Percentiles rank a stretch among this genome's conserved stretches.
Conservation (phyloP, 169 alveolate genomes). For the Plasmodium cynomolgi region DNA sequence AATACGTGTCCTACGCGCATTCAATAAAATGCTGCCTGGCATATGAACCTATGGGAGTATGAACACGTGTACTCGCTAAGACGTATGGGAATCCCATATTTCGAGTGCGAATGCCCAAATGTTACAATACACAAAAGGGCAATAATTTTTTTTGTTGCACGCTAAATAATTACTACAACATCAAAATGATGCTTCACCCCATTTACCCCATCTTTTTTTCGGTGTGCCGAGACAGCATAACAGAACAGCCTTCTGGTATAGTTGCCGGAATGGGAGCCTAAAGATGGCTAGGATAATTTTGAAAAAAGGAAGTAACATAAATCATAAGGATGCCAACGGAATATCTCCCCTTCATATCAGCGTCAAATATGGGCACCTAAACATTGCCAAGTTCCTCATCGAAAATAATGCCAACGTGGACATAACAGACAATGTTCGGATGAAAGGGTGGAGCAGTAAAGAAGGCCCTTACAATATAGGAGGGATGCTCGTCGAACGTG, state of each 20-base stretch:
- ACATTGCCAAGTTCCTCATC: slow-evolving; percentile 50
- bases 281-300: slow-evolving; percentile 67
- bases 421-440: slow-evolving; percentile 39
- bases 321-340: slow-evolving; percentile 63
- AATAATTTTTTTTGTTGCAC: background rate
- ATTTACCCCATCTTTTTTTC: background rate
- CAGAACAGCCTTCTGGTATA: slow-evolving; percentile 67
- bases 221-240: slow-evolving; percentile 8
- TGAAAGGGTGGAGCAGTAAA: background rate
- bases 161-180: background rate
- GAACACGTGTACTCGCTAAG: background rate
- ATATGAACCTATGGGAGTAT: background rate
- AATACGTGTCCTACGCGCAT: background rate
- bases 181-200: background rate
- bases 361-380: slow-evolving; percentile 48
- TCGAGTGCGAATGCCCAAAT: background rate
- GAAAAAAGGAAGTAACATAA: slow-evolving; percentile 66
- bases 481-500: background rate
- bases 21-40: background rate
- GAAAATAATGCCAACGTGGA: slow-evolving; percentile 57
- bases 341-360: slow-evolving; percentile 69
- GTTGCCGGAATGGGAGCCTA: slow-evolving; percentile 65
- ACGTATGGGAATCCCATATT: background rate
- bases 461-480: background rate
- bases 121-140: background rate